A percentile compares a stretch with the other conserved stretches of the same genome.
These are phyloP conservation scores for Jasminum sambac DNA, from an alignment of 257 asterid species.

Conservation along the genomic window DNA sequence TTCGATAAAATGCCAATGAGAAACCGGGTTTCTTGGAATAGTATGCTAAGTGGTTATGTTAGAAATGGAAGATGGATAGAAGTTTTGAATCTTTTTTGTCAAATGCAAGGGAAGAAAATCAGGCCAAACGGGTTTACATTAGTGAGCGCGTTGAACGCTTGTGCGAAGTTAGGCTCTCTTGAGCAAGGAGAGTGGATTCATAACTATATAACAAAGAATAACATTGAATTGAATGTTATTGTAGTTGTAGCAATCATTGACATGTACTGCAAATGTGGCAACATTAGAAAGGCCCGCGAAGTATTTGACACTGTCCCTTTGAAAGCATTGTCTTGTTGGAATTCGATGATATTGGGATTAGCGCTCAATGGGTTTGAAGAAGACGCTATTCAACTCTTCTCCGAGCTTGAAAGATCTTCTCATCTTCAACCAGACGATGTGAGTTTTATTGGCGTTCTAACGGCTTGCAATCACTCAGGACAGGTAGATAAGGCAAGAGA, in stretches of 20 bases:
- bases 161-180: conserved; percentile 57
- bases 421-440: conserved; percentile 52
- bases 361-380: conserved; percentile 55
- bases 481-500: conserved; percentile 49
- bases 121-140: conserved; percentile 54
- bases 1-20: conserved; percentile 45
- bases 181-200: conserved; percentile 78
- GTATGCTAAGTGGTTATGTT: conserved; percentile 68
- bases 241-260: conserved; percentile 55
- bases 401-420: conserved; percentile 34
- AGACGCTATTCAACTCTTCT: conserved; percentile 49
- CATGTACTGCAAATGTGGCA: conserved; percentile 75
- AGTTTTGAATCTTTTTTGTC: conserved; percentile 50
- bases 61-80: conserved; percentile 64
- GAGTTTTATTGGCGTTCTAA: conserved; percentile 48
- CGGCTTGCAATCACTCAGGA: conserved; percentile 59
- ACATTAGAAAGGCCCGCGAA: conserved; percentile 33
- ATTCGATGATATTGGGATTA: conserved; percentile 70
- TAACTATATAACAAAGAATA: conserved; percentile 40
- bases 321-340: conserved; percentile 67
- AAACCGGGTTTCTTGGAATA: conserved; percentile 70
- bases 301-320: conserved; percentile 33
- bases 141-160: conserved; percentile 70
- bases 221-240: conserved; percentile 42
- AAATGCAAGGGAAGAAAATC: conserved; percentile 44